Evolutionary conservation across 1,284 basidiomycete species (phyloP), one percentile per base, ranked within the genome.

Genomic region (Tilletiopsis washingtonensis): DNA sequence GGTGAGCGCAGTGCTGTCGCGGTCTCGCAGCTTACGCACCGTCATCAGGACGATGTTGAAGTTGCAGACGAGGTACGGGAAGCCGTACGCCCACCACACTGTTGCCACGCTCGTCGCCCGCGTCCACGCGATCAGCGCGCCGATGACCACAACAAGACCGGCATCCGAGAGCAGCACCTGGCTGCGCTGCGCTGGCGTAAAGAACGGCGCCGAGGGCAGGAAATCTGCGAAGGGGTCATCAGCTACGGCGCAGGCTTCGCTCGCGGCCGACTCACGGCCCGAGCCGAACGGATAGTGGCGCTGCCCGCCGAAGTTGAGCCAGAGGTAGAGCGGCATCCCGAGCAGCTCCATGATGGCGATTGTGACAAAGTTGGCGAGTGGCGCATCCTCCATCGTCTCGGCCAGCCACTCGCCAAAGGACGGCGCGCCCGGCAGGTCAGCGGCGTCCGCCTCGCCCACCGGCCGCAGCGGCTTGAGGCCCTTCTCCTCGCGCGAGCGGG

Each of bases 351-450:
- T 80, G 42, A 82, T 76, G 45, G 85, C 75, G 74, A 86, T 55
- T 79, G 81, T 79, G 41, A 81, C 66, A 24, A 85, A 76, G 44
- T 88, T 84, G 66, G 81, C 86, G 32, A 96, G 79, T 12, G 93
- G 94, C 14, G 91, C 89, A 75, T 98, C 93, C 53, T 86, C 89
- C 42, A 97, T 76, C 40, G 91, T 84, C 60, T 97, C 93, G 76
- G 79, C 81, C 23, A 71, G 53, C 63, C 64, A 68, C 51, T 66
- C 63, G 34, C 65, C 61, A 20, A 34, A 36, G 89, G 77, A 75
- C 90, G 88, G 56, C n/a, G n/a, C n/a, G n/a, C n/a, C n/a, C n/a
- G n/a, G n/a, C n/a, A n/a, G n/a, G n/a, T n/a, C n/a, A n/a, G n/a
- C n/a, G n/a, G n/a, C n/a, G n/a, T n/a, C n/a, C n/a, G n/a, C n/a